Conservation (phyloP, 768 basidiomycete genomes). For the Cystofilobasidium macerans region DNA sequence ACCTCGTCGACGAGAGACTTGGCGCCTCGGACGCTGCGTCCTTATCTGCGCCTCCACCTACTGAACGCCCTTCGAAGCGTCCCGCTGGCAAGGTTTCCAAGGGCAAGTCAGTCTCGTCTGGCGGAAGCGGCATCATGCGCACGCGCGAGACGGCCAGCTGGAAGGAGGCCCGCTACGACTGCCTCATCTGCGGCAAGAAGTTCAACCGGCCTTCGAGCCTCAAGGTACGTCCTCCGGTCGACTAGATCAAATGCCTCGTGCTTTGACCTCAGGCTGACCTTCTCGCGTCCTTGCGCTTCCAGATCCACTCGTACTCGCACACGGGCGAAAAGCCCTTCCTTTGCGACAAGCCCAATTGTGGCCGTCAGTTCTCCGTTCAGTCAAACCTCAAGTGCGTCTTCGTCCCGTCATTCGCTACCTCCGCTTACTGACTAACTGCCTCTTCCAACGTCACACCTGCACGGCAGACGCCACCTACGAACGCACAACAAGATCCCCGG, state of each 20-base stretch:
- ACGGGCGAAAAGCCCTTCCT: constrained; percentile 23
- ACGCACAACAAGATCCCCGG: not conserved
- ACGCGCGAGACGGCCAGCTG: not conserved
- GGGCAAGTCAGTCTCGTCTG: no score
- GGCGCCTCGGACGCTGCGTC: no score
- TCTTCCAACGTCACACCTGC: not conserved
- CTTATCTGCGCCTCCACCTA: no score
- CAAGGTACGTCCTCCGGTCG: constrained; percentile 6
- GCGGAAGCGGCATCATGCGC: not conserved
- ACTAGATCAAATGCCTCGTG: not conserved
- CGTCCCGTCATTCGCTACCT: not conserved
- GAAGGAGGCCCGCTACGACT: constrained; percentile 23
- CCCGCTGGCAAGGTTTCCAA: no score
- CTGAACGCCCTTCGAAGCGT: no score
- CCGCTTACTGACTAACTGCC: not conserved
- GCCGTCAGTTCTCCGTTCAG: constrained; percentile 22
- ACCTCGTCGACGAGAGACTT: no score
- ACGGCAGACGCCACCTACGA: constrained; percentile 10
- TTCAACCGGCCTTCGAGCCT: constrained; percentile 23
- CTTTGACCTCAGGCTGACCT: not conserved
- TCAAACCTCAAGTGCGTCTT: constrained; percentile 24
- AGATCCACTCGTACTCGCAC: constrained; percentile 27
- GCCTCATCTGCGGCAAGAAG: constrained; percentile 11
- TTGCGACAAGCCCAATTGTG: constrained; percentile 7
- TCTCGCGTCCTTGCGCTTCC: not conserved